Conservation (phyloP, 148 eudicot species). For the Nyssa sinensis region DNA sequence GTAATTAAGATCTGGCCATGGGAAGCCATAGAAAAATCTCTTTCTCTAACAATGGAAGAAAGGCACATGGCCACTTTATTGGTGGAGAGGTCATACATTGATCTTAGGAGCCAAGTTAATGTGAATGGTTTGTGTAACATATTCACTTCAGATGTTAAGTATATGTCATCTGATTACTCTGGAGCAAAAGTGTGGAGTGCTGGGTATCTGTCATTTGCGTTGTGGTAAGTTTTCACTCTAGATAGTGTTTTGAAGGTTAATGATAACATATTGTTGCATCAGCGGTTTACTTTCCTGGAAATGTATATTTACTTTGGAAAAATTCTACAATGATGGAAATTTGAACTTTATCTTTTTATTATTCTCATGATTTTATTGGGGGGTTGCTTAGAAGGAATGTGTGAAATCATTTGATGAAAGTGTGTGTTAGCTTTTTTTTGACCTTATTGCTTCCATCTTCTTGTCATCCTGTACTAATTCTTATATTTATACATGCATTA, state of each 20-base stretch:
- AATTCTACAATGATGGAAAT: not conserved
- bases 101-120: constrained; percentile 76
- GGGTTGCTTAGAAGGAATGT: not conserved
- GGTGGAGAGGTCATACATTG: constrained; percentile 82
- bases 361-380: no score
- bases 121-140: constrained; percentile 62
- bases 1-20: constrained; percentile 84
- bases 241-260: not conserved
- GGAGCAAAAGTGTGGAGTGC: constrained; percentile 88
- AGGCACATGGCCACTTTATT: constrained; percentile 73
- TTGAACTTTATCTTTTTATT: no score
- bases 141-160: constrained; percentile 73
- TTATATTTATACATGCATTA: not conserved
- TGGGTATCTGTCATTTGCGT: constrained; percentile 68
- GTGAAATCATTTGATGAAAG: not conserved
- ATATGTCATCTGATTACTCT: constrained; percentile 69
- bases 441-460: not conserved
- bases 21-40: constrained; percentile 81
- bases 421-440: not conserved
- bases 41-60: constrained; percentile 64
- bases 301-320: not conserved
- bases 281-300: not conserved
- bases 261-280: not conserved
- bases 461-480: not conserved
- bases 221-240: constrained; percentile 60